These are phyloP conservation scores for Cicer yamashitae DNA, from an alignment of 306 rosid species.

Conservation along the genomic window DNA sequence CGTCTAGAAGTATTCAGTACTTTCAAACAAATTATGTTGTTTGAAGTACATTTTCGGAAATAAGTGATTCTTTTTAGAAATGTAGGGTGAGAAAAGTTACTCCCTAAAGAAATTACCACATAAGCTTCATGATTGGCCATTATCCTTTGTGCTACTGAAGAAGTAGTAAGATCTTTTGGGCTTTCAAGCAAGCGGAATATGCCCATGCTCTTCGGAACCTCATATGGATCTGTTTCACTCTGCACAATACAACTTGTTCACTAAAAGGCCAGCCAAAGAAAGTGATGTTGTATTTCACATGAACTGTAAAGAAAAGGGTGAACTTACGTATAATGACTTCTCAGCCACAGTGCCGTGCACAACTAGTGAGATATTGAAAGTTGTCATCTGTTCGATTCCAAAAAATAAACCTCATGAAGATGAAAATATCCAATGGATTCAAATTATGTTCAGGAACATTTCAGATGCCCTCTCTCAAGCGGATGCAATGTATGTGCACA, in stretches of 20 bases:
- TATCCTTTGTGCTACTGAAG: slow-evolving; percentile 86
- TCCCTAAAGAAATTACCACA: slow-evolving; percentile 52
- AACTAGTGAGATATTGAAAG: slow-evolving; percentile 85
- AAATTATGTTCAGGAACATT: slow-evolving; percentile 25
- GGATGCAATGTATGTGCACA: slow-evolving; percentile 16
- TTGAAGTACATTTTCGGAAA: no score
- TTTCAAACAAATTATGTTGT: no score
- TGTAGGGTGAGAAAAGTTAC: no score
- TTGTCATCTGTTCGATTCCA: slow-evolving; percentile 75
- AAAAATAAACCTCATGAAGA: slow-evolving; percentile 26
- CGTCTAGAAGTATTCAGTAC: no score
- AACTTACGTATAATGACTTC: slow-evolving; percentile 64
- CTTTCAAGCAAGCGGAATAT: slow-evolving; percentile 84
- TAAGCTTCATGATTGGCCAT: slow-evolving; percentile 95
- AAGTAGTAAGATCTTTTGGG: slow-evolving; percentile 80
- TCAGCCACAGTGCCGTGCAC: slow-evolving; percentile 91
- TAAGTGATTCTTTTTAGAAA: no score
- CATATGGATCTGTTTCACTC: slow-evolving; percentile 77
- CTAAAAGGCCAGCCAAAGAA: slow-evolving; percentile 16
- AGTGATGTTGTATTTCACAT: slow-evolving; percentile 22
- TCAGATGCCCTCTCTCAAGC: slow-evolving; percentile 6
- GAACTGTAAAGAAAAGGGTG: slow-evolving; percentile 16
- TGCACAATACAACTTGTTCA: slow-evolving; percentile 50
- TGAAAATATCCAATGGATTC: slow-evolving; percentile 36
- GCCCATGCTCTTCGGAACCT: slow-evolving; percentile 82